Evolutionary conservation across 2,329 filamentous ascomycete species (phyloP).

Genomic region (Botrytis paeoniae): DNA sequence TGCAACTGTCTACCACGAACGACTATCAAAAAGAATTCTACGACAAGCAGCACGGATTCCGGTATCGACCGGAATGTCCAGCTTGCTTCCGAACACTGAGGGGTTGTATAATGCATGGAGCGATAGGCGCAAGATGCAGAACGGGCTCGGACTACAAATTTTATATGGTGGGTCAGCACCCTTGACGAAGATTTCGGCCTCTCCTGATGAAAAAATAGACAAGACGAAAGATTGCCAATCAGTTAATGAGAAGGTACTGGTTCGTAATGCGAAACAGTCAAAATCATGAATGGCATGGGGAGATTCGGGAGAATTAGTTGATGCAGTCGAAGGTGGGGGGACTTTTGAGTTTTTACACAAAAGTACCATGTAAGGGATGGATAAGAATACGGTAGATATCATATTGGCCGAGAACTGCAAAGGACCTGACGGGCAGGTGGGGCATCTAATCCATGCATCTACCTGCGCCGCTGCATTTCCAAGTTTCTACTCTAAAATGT

Average conservation of each 20-base stretch:
- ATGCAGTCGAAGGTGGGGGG: slow-evolving; percentile 14
- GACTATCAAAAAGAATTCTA: background rate
- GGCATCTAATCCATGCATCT: background rate
- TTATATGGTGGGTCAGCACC: background rate
- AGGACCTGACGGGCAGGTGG: background rate
- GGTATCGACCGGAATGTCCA: background rate
- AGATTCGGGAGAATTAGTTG: background rate
- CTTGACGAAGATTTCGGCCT: slow-evolving; percentile 4
- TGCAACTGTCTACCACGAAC: background rate
- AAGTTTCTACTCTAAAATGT: background rate
- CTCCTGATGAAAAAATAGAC: background rate
- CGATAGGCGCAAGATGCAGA: background rate
- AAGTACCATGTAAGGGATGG: background rate
- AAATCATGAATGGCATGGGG: background rate
- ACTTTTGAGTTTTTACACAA: background rate
- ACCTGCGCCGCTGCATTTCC: slow-evolving; percentile 3
- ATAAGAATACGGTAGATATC: background rate
- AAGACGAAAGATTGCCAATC: slow-evolving; percentile 23
- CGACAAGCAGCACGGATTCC: background rate
- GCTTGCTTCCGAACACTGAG: background rate
- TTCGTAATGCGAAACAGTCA: slow-evolving; percentile 8
- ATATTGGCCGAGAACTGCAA: background rate
- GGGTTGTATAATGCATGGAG: background rate
- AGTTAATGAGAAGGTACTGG: slow-evolving; percentile 30
- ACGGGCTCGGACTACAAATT: slow-evolving; percentile 3